A percentile compares a stretch with the other conserved stretches of the same genome.
These are phyloP conservation scores for Nicotiana attenuata DNA, from an alignment of 257 asterid genomes.

Conservation along the genomic window DNA sequence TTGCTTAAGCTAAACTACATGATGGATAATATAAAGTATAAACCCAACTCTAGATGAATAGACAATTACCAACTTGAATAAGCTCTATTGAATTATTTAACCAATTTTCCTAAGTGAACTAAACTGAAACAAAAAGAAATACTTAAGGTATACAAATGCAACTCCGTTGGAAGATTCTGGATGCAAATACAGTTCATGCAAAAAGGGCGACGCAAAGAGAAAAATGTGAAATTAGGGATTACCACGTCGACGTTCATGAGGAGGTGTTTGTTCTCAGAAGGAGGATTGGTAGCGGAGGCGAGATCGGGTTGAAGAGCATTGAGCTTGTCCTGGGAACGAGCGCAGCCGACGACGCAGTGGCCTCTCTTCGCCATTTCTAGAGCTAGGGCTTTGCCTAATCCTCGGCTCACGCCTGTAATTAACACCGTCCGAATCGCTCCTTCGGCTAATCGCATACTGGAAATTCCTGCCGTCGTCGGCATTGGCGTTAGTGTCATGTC, in stretches of 20 bases:
- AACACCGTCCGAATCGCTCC: constrained; percentile 48
- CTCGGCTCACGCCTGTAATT: constrained; percentile 88
- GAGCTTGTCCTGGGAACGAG: constrained; percentile 76
- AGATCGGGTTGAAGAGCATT: constrained; percentile 69
- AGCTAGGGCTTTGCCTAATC: constrained; percentile 90
- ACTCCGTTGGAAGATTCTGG: background rate
- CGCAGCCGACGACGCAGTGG: constrained; percentile 85
- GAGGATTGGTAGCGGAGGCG: constrained; percentile 30
- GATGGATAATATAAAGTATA: background rate
- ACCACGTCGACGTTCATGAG: constrained; percentile 88
- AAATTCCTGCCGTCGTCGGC: constrained; percentile 28
- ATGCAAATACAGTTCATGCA: background rate
- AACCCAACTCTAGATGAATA: background rate
- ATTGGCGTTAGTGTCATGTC: constrained; percentile 25
- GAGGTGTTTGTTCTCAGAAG: constrained; percentile 38
- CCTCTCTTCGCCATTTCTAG: constrained; percentile 83
- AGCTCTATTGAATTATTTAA: background rate
- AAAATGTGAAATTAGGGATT: background rate
- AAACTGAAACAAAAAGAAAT: background rate
- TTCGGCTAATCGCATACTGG: constrained; percentile 23
- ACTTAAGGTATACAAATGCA: background rate
- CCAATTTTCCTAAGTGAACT: background rate
- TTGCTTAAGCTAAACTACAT: background rate
- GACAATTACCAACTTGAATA: background rate
- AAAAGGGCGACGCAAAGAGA: background rate